Evolutionary conservation across 306 rosid genomes (phyloP).

Genomic region (Begonia peltatifolia): DNA sequence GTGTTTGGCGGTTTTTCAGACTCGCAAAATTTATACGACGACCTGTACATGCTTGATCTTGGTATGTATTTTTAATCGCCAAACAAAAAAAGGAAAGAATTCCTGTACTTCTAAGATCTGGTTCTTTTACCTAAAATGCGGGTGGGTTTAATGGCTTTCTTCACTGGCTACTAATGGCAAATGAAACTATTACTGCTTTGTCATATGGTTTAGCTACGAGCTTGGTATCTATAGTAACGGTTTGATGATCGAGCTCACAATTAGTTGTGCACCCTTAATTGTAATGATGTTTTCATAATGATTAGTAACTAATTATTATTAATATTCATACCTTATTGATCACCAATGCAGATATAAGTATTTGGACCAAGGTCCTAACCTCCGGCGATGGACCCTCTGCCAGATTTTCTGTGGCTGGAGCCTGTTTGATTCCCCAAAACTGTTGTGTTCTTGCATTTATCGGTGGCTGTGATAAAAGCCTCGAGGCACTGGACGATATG

Average conservation of each 20-base stretch:
- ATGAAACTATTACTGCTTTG: too few relatives aligned
- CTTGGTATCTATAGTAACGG: too few relatives aligned
- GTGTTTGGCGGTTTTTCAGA: constrained; percentile 97
- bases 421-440: constrained; percentile 70
- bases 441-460: constrained; percentile 76
- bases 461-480: constrained; percentile 93
- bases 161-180: too few relatives aligned
- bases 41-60: constrained; percentile 69
- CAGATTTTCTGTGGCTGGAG: constrained; percentile 93
- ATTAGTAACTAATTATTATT: too few relatives aligned
- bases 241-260: too few relatives aligned
- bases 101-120: too few relatives aligned
- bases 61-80: constrained; percentile 35
- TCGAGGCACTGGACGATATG: constrained; percentile 92
- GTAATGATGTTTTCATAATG: too few relatives aligned
- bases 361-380: constrained; percentile 63
- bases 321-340: constrained; percentile 1
- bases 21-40: constrained; percentile 79
- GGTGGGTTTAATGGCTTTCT: too few relatives aligned
- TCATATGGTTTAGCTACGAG: too few relatives aligned
- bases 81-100: too few relatives aligned
- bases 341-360: constrained; percentile 53
- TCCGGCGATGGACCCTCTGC: constrained; percentile 67
- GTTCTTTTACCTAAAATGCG: too few relatives aligned
- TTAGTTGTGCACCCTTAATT: too few relatives aligned